Percentiles rank a stretch among this genome's conserved stretches.
These are phyloP conservation scores for Diaporthe citri DNA, from an alignment of 2,329 filamentous ascomycete species.

Conservation along the genomic window DNA sequence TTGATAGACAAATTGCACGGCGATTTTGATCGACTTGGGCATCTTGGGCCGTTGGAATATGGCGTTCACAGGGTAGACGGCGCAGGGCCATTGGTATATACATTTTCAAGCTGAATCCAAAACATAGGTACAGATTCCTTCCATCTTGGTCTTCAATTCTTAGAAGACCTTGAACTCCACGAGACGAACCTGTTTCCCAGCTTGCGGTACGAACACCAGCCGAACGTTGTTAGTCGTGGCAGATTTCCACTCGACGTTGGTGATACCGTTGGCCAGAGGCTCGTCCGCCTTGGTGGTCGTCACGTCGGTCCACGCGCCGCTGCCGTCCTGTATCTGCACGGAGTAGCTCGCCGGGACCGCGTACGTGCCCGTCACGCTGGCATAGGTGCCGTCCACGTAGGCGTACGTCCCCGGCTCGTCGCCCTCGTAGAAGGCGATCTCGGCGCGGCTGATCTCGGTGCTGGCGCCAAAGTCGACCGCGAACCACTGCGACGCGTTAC, in stretches of 20 bases:
- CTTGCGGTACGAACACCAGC: slow-evolving; percentile 49
- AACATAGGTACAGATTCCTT: slow-evolving; percentile 7
- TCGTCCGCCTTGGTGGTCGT: slow-evolving; percentile 40
- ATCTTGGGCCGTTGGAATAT: slow-evolving; percentile 18
- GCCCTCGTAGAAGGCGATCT: slow-evolving; percentile 53
- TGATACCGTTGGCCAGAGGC: slow-evolving; percentile 53
- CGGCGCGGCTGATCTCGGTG: slow-evolving; percentile 48
- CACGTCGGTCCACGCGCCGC: slow-evolving; percentile 48
- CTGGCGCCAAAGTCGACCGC: slow-evolving; percentile 51
- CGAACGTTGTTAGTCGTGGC: slow-evolving; percentile 47
- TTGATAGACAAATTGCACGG: slow-evolving; percentile 14
- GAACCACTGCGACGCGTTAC: slow-evolving; percentile 50
- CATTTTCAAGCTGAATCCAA: slow-evolving; percentile 23
- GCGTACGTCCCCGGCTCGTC: slow-evolving; percentile 41
- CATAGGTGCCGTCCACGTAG: slow-evolving; percentile 33
- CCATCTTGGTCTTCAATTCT: background rate
- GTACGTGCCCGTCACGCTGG: slow-evolving; percentile 38
- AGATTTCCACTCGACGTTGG: slow-evolving; percentile 48
- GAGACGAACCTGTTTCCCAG: slow-evolving; percentile 49
- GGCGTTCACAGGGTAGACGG: slow-evolving; percentile 36
- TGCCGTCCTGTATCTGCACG: slow-evolving; percentile 44
- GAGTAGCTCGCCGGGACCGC: slow-evolving; percentile 48
- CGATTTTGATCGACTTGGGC: background rate
- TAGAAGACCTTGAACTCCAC: slow-evolving; percentile 54
- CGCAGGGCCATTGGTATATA: slow-evolving; percentile 20